Percentiles rank a stretch among this genome's conserved stretches.
These are phyloP conservation scores for Fraxinus sp. DNA, from an alignment of 305 asterid genomes.

Conservation along the genomic window DNA sequence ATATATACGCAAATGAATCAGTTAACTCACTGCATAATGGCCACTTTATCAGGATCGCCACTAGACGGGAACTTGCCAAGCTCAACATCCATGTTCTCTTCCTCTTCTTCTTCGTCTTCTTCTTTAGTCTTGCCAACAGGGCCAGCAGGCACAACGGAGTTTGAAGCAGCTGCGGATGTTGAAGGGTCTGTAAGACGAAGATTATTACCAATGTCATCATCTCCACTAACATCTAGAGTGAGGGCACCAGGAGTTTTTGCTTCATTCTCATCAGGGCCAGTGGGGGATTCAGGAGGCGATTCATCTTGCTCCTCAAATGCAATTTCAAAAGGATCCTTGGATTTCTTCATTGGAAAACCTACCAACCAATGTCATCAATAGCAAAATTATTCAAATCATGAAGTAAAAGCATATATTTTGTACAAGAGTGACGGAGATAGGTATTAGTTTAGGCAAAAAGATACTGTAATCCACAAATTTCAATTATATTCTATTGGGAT, in stretches of 20 bases:
- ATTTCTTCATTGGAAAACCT: conserved; percentile 58
- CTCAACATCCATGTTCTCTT: conserved; percentile 88
- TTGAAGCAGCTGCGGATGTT: conserved; percentile 33
- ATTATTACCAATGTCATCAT: conserved; percentile 34
- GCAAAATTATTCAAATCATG: neutral
- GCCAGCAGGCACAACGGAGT: conserved; percentile 39
- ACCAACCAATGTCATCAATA: neutral
- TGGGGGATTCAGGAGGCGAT: conserved; percentile 87
- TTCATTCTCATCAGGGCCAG: conserved; percentile 61
- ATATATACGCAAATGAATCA: neutral
- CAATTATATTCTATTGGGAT: neutral
- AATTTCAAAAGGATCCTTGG: conserved; percentile 94
- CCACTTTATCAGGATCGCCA: conserved; percentile 82
- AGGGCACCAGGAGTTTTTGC: conserved; percentile 47
- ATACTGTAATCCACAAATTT: neutral
- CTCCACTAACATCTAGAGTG: conserved; percentile 31
- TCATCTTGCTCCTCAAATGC: conserved; percentile 90
- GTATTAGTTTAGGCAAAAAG: neutral
- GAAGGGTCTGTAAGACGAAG: conserved; percentile 43
- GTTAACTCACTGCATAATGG: conserved; percentile 85
- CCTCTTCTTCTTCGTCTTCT: conserved; percentile 94
- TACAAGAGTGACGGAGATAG: neutral
- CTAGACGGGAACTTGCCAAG: conserved; percentile 60
- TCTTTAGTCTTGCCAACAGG: conserved; percentile 61
- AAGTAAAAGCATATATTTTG: neutral